Evolutionary conservation across 257 asterid species (phyloP), one percentile per base, ranked within the genome.

Genomic region (Ilex asprella): DNA sequence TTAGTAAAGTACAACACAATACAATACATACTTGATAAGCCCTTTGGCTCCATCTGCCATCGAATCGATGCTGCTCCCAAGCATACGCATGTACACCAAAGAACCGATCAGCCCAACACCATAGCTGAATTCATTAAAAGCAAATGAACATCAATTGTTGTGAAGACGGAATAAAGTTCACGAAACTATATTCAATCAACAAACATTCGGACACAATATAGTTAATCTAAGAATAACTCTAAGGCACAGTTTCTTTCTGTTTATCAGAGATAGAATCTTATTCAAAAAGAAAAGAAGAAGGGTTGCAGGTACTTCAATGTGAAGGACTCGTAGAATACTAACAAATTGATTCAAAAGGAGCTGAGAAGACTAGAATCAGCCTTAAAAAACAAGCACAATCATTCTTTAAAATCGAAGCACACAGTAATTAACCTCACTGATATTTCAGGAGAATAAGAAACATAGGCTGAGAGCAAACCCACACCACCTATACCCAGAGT

Each of bases 1-100:
- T 29, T 55, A 31, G 15, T 9, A 16, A 8, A 12, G 62, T 61
- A 66, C 21, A 44, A 44, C 59, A 58, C 9, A 35, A 15, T 32
- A 51, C 63, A 62, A 58, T 43, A 31, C 84, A 70, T 88, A 92
- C 98, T 92, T 86, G 78, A 86, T 52, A 47, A 92, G 77, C 55
- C 93, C 93, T 77, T 60, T 83, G 56, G 97, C 87, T 80, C 97
- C 98, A 61, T 81, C 97, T 15, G 93, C 95, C 88, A 92, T 75
- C 63, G 95, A 75, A 75, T 92, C 98, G 52, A 92, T 73, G 44
- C 78, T 86, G 71, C 76, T 92, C 43, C 98, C 97, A 39, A 92
- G 94, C 98, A 92, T 88, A 64, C 93, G 78, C 79, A 92, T 81
- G 82, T 92, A 92, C 27, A 75, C 94, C 76, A 92, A 75, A 47